Conservation (phyloP, 1,139 yeast species). For the Taphrina flavorubra region DNA sequence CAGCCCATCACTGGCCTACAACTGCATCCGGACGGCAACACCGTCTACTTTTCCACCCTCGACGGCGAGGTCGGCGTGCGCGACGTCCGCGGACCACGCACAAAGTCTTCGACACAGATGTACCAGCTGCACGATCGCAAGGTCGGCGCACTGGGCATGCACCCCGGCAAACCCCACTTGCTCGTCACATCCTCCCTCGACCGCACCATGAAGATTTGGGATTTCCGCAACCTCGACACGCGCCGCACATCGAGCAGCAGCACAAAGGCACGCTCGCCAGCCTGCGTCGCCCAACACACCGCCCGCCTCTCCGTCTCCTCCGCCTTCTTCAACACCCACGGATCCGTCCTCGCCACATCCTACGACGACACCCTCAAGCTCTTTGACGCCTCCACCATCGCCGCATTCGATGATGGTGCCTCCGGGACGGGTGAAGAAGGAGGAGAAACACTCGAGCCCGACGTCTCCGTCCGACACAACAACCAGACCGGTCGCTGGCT, state of each 20-base stretch:
- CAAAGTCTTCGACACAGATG: conserved; percentile 48
- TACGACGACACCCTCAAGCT: conserved; percentile 81
- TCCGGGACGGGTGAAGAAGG: too few species aligned
- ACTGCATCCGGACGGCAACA: conserved; percentile 58
- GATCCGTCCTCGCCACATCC: conserved; percentile 86
- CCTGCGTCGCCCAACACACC: conserved; percentile 61
- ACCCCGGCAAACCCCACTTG: conserved; percentile 65
- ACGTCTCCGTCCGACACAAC: conserved; percentile 66
- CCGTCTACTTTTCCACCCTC: conserved; percentile 74
- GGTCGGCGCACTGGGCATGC: conserved; percentile 83
- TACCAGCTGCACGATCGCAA: conserved; percentile 82
- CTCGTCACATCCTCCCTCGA: conserved; percentile 89
- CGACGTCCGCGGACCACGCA: conserved; percentile 62
- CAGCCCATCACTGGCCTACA: conserved; percentile 60
- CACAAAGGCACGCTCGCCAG: not conserved
- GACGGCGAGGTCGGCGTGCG: conserved; percentile 75
- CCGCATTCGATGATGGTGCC: conserved; percentile 43
- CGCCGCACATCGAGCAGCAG: conserved; percentile 54
- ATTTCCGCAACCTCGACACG: conserved; percentile 62
- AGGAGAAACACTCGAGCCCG: conserved; percentile 15
- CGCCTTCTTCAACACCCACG: conserved; percentile 81
- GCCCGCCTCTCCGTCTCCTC: conserved; percentile 82
- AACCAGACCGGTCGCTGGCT: conserved; percentile 98
- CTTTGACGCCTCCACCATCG: conserved; percentile 51
- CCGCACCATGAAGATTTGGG: conserved; percentile 84